These are phyloP conservation scores for Trichoderma atroviride DNA, from an alignment of 2,329 filamentous ascomycete species.

Conservation along the genomic window DNA sequence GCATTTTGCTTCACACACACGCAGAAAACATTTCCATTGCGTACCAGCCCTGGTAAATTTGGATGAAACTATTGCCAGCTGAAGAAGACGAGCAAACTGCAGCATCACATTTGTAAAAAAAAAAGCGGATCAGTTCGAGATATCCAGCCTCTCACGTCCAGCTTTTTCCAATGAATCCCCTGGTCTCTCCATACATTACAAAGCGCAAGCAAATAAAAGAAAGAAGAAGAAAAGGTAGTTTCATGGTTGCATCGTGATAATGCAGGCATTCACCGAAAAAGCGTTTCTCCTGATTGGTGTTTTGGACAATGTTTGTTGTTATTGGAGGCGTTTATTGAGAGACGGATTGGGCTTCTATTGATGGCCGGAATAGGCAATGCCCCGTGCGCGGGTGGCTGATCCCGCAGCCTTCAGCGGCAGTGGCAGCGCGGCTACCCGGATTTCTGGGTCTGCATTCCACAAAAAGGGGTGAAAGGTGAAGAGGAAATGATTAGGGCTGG, in stretches of 20 bases:
- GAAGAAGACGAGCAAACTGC: slow-evolving; percentile 14
- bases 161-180: not conserved
- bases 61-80: slow-evolving; percentile 8
- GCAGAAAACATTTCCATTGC: not conserved
- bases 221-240: not conserved
- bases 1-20: not conserved
- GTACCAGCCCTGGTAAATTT: not conserved
- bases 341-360: slow-evolving; percentile 37
- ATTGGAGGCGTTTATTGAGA: slow-evolving; percentile 36
- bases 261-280: not conserved
- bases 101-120: not conserved
- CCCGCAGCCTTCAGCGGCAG: slow-evolving; percentile 20
- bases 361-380: slow-evolving; percentile 39
- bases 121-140: slow-evolving; percentile 1
- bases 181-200: not conserved
- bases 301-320: slow-evolving; percentile 7
- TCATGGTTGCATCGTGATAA: not conserved
- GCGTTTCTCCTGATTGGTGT: not conserved
- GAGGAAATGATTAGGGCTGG: not conserved
- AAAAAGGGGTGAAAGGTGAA: not conserved
- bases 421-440: not conserved
- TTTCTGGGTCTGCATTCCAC: not conserved
- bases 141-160: not conserved
- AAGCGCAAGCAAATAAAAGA: not conserved
- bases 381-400: not conserved